Base-by-base conservation (phyloP, 202 grass and related monocot species). In the Setaria italica region DNA sequence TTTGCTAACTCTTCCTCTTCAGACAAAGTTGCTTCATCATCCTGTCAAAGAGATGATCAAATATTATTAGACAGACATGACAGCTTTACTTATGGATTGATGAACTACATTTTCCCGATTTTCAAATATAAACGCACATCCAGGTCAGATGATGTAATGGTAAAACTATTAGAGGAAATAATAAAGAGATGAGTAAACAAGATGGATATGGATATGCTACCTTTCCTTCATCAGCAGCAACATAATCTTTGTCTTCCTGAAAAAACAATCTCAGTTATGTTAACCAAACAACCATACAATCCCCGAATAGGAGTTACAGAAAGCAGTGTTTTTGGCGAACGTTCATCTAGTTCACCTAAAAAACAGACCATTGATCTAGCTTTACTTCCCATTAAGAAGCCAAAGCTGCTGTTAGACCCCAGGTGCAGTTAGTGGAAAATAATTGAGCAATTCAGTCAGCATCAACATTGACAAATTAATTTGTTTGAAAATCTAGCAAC, bases 1-100 rank as follows among this genome's bases (percentile, higher is more conserved):
- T 93, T 97, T 82, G 94, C 90, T 83, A 99, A 89, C 66, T 94
- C 89, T 90, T 99, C 97, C 87, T 96, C 97, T 93, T 99, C 94
- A 74, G 90, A 91, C 72, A 99, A 86, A 87, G 97, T 99, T 74
- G 94, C 83, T 88, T 99, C 97, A 34, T 99, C 97, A 83, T 99
- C 97, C 97, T 99, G 81, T 65, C 76, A 90, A 72, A 79, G 51
- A 82, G 34, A 77, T 42, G 7, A 77, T 15, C 53, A 34, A 62
- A 63, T 67, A 86, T 77, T 20, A 67, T 71, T 11, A 51, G 12
- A 37, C 14, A 13, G 58, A 70, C 71, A 91, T 47, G 72, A 70
- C 33, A 77, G 64, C 48, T 47, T 33, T 45, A 74, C 75, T 41
- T 55, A 76, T 33, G 1, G 3, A 51, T 68, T 1, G 3, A 50